Evolutionary conservation across 225 moss, liverwort and hornwort genomes (phyloP), one percentile per base, ranked within the genome.

Genomic region (Neckera pumila): DNA sequence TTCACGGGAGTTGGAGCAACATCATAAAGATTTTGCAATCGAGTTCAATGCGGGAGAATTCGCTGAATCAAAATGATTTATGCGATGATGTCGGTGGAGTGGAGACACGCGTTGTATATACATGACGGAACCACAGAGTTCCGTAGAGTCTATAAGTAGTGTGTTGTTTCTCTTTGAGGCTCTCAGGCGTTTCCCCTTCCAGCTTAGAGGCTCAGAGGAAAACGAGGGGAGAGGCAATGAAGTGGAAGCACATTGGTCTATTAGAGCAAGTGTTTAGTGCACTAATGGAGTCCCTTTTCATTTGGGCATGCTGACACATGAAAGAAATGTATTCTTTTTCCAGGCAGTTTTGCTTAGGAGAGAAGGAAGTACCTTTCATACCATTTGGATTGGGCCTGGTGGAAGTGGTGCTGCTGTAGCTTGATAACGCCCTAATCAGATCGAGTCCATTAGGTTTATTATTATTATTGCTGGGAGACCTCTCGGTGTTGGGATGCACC

Each of bases 91-190:
- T 82, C 42, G 45, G 88, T 71, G 78, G 78, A 58, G 54, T 86
- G 80, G 85, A 76, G 38, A 72, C 62, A 18, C 81, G 79, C 82
- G 85, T 87, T 91, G 89, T 88, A 85, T 38, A 83, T 85, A 90
- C 51, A 83, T 86, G 53, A 73, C 73, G 67, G 84, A 74, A 79
- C 83, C 51, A 40, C 43, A 27, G 78, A 43, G 73, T 80, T 67
- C 36, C 80, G 76, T 74, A 58, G 79, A 86, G 86, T 88, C 49
- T 83, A 83, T 60, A 71, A 82, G 59, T 88, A 88, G 65, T 90
- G 88, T 88, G 76, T 78, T 56, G 60, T 83, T 83, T 66, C 79
- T 86, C 79, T 86, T 86, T 45, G 85, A 89, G 63, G 65, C 88
- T 79, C 73, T 83, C 65, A 45, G 45, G 74, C 86, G 36, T 80